A percentile compares a stretch with the other conserved stretches of the same genome.
Conservation (phyloP, 2,329 filamentous ascomycete genomes). For the Hypoxylon sp. region DNA sequence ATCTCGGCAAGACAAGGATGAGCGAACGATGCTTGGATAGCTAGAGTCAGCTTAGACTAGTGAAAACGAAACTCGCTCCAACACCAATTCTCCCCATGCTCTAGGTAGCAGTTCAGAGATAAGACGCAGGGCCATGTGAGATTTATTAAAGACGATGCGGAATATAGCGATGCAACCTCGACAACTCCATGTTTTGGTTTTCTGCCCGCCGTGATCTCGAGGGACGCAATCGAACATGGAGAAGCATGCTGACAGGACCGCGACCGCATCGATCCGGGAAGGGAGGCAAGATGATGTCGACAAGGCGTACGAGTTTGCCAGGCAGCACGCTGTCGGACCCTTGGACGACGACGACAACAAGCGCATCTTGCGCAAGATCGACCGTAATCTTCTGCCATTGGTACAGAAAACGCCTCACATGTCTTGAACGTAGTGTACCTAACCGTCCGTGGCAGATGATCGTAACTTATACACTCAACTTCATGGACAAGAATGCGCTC, state of each 20-base stretch:
- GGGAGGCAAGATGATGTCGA: slow-evolving; percentile 35
- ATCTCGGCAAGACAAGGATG: slow-evolving; percentile 17
- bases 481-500: slow-evolving; percentile 51
- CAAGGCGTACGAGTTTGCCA: slow-evolving; percentile 44
- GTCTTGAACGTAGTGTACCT: slow-evolving; percentile 2
- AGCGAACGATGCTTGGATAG: slow-evolving; percentile 20
- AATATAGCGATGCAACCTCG: slow-evolving; percentile 26
- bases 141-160: slow-evolving; percentile 27
- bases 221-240: slow-evolving; percentile 27
- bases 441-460: slow-evolving; percentile 37
- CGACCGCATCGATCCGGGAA: slow-evolving; percentile 29
- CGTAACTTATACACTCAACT: slow-evolving; percentile 50
- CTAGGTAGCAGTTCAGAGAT: slow-evolving; percentile 16
- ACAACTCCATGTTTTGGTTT: slow-evolving; percentile 8
- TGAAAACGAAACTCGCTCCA: slow-evolving; percentile 20
- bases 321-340: slow-evolving; percentile 38
- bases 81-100: slow-evolving; percentile 16
- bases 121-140: slow-evolving; percentile 10
- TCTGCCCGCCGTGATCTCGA: slow-evolving; percentile 4
- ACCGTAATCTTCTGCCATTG: slow-evolving; percentile 46
- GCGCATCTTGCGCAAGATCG: slow-evolving; percentile 49
- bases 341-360: slow-evolving; percentile 42
- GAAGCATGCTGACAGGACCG: slow-evolving; percentile 31
- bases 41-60: slow-evolving; percentile 13
- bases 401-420: slow-evolving; percentile 25